A percentile compares a stretch with the other conserved stretches of the same genome.
These are phyloP conservation scores for Kalaharituber pfeilii DNA, from an alignment of 2,329 filamentous ascomycete genomes.

Conservation along the genomic window DNA sequence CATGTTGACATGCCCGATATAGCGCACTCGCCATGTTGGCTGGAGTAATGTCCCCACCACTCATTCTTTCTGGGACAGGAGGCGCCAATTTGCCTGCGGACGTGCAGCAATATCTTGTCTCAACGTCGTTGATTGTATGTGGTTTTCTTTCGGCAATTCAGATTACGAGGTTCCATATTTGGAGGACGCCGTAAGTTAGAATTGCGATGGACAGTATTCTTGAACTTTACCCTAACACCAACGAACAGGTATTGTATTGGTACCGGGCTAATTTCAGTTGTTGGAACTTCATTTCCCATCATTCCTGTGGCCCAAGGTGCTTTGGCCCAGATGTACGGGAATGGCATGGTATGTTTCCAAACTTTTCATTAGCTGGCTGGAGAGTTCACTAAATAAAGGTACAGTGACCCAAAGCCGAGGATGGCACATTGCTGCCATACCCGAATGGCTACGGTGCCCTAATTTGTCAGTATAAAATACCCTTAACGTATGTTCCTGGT, in stretches of 20 bases:
- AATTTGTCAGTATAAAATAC: conserved; percentile 35
- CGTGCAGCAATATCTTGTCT: conserved; percentile 47
- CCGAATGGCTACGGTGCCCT: conserved; percentile 50
- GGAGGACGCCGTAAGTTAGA: conserved; percentile 38
- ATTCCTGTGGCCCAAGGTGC: conserved; percentile 57
- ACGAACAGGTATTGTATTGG: not conserved
- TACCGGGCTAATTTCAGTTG: conserved; percentile 21
- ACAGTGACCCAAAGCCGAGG: too few species aligned
- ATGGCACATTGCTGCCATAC: conserved; percentile 42
- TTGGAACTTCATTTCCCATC: conserved; percentile 54
- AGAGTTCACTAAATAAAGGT: not conserved
- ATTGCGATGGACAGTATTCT: not conserved
- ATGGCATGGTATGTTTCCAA: conserved; percentile 34
- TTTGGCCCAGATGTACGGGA: conserved; percentile 53
- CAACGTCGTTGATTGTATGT: conserved; percentile 49
- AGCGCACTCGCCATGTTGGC: conserved; percentile 46
- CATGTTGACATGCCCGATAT: not conserved
- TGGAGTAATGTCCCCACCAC: conserved; percentile 40
- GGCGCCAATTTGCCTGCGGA: conserved; percentile 41
- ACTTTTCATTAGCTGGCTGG: not conserved
- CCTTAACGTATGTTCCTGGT: conserved; percentile 26
- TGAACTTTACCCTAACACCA: not conserved
- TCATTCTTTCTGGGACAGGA: conserved; percentile 39
- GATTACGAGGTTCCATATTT: conserved; percentile 48
- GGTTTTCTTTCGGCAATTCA: conserved; percentile 48